Percentiles rank a stretch among this genome's conserved stretches.
Evolutionary conservation across 257 asterid genomes (phyloP).

Genomic region (Capsicum baccatum): DNA sequence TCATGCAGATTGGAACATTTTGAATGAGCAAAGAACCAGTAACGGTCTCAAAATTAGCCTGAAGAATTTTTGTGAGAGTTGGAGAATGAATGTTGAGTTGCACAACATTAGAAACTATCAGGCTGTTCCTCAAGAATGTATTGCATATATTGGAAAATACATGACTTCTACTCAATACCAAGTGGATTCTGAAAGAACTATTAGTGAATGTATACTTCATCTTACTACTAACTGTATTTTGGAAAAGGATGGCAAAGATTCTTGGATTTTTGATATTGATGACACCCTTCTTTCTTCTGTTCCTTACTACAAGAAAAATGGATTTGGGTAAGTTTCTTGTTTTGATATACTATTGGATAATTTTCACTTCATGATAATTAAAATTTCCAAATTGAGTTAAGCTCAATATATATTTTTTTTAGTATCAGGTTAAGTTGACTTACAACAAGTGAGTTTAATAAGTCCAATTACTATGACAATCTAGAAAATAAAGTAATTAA

Average conservation of each 20-base stretch:
- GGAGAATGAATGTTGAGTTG: slow-evolving; percentile 83
- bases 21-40: slow-evolving; percentile 43
- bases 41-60: slow-evolving; percentile 56
- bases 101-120: slow-evolving; percentile 62
- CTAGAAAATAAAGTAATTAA: too few relatives aligned
- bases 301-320: slow-evolving; percentile 74
- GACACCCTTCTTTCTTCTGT: slow-evolving; percentile 78
- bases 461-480: too few relatives aligned
- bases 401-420: background rate
- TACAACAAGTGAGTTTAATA: too few relatives aligned
- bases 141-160: slow-evolving; percentile 58
- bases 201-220: slow-evolving; percentile 58
- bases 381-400: background rate
- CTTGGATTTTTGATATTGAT: slow-evolving; percentile 77
- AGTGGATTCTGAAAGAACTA: slow-evolving; percentile 64
- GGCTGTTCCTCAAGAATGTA: slow-evolving; percentile 75
- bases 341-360: background rate
- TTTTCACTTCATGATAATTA: background rate
- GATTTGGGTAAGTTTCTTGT: slow-evolving; percentile 57
- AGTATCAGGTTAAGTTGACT: too few relatives aligned
- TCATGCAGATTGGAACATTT: slow-evolving; percentile 70
- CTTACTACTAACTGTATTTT: slow-evolving; percentile 52
- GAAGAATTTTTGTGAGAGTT: slow-evolving; percentile 75
- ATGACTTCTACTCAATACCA: slow-evolving; percentile 76
- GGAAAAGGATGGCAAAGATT: slow-evolving; percentile 65